These are phyloP conservation scores for Mycosarcoma mackinlayi DNA, from an alignment of 1,284 basidiomycete genomes.

Conservation along the genomic window DNA sequence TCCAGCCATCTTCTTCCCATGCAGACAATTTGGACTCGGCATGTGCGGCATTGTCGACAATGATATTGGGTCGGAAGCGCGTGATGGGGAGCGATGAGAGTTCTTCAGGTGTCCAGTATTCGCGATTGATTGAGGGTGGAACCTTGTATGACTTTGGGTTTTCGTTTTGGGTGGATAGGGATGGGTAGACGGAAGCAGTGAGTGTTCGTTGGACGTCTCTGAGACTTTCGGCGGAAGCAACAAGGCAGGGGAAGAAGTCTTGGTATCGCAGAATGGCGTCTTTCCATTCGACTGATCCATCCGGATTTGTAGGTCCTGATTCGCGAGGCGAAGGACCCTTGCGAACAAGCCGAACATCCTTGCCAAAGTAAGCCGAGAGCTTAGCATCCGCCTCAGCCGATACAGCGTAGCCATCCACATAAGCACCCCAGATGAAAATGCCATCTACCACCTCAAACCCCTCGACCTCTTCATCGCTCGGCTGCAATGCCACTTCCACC, in stretches of 20 bases:
- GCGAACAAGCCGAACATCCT: constrained; percentile 52
- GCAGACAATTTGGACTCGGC: constrained; percentile 26
- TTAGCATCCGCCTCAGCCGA: constrained; percentile 54
- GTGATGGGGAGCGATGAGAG: constrained; percentile 48
- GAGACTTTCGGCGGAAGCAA: constrained; percentile 51
- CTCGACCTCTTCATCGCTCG: constrained; percentile 27
- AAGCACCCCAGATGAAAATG: constrained; percentile 55
- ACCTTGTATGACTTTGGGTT: constrained; percentile 38
- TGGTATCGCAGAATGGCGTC: constrained; percentile 43
- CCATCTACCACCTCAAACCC: constrained; percentile 51
- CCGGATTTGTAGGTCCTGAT: constrained; percentile 36
- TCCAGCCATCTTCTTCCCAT: constrained; percentile 63
- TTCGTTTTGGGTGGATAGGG: background rate
- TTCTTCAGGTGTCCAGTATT: constrained; percentile 59
- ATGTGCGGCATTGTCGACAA: constrained; percentile 37
- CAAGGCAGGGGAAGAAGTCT: constrained; percentile 59
- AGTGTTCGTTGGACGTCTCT: constrained; percentile 55
- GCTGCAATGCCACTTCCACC: constrained; percentile 47
- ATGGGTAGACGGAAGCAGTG: constrained; percentile 51
- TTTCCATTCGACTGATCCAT: constrained; percentile 40
- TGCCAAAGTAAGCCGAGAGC: constrained; percentile 57
- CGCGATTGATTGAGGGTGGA: constrained; percentile 41
- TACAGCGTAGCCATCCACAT: constrained; percentile 60
- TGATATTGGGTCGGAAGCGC: constrained; percentile 61
- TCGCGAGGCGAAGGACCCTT: constrained; percentile 51